Percentiles rank a stretch among this genome's conserved stretches.
Evolutionary conservation across 2,329 filamentous ascomycete genomes (phyloP).

Genomic region (Aureobasidium sp.): DNA sequence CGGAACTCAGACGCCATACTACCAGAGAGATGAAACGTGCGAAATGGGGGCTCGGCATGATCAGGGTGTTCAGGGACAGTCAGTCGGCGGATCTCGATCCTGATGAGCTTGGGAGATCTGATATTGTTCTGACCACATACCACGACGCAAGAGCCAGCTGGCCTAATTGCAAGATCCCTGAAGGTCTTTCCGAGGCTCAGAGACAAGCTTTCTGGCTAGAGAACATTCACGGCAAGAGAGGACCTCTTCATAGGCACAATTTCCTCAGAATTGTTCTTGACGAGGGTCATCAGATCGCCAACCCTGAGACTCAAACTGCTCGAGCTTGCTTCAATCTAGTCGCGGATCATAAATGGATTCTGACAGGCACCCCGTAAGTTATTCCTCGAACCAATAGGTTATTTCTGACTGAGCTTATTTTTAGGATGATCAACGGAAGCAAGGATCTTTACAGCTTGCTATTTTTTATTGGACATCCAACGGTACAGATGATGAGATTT

Average conservation of each 20-base stretch:
- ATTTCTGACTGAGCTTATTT: neutral
- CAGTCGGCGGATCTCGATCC: neutral
- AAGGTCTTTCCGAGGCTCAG: conserved; percentile 18
- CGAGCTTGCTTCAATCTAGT: conserved; percentile 39
- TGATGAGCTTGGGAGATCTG: conserved; percentile 15
- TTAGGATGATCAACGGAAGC: conserved; percentile 27
- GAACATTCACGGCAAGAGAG: conserved; percentile 28
- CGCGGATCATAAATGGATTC: conserved; percentile 35
- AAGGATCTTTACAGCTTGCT: conserved; percentile 36
- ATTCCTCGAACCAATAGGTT: neutral
- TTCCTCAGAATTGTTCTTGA: conserved; percentile 51
- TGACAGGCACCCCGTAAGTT: conserved; percentile 35
- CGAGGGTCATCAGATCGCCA: conserved; percentile 52
- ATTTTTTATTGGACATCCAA: conserved; percentile 32
- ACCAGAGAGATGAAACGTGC: neutral
- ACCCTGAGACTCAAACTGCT: conserved; percentile 34
- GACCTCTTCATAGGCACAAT: conserved; percentile 32
- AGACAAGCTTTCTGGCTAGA: conserved; percentile 35
- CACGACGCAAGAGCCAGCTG: conserved; percentile 34
- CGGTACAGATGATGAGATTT: neutral
- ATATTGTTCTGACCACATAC: conserved; percentile 38
- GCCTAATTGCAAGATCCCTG: neutral
- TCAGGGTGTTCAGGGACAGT: conserved; percentile 13
- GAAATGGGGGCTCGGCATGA: conserved; percentile 15
- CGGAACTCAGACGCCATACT: conserved; percentile 25